Evolutionary conservation across 2,329 filamentous ascomycete genomes (phyloP).

Genomic region (Thielaviopsis euricoi): DNA sequence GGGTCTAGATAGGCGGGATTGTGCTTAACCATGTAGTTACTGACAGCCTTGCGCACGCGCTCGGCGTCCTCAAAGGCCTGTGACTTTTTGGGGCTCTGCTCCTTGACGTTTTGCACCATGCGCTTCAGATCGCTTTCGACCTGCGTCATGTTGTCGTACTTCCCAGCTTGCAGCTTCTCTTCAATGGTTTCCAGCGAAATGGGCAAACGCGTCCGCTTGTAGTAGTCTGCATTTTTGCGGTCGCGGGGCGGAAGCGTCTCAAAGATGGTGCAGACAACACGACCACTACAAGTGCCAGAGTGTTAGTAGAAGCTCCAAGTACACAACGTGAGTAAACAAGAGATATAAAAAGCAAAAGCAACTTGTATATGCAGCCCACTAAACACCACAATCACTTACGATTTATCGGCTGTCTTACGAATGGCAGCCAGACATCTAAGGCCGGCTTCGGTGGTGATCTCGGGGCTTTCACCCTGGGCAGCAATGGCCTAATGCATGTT

Average conservation of each 20-base stretch:
- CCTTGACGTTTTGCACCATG: slow-evolving; percentile 75
- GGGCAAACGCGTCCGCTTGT: slow-evolving; percentile 58
- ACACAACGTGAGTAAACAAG: slow-evolving; percentile 38
- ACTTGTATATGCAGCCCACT: not conserved
- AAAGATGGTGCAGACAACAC: slow-evolving; percentile 59
- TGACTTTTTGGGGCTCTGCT: slow-evolving; percentile 60
- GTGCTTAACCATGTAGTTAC: slow-evolving; percentile 72
- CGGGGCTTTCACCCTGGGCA: slow-evolving; percentile 41
- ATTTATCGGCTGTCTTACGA: slow-evolving; percentile 64
- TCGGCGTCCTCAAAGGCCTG: slow-evolving; percentile 70
- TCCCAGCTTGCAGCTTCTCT: slow-evolving; percentile 49
- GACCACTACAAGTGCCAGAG: slow-evolving; percentile 36
- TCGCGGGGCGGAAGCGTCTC: slow-evolving; percentile 50
- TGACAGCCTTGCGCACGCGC: slow-evolving; percentile 68
- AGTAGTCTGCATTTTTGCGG: slow-evolving; percentile 52
- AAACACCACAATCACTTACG: slow-evolving; percentile 32
- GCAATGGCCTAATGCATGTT: slow-evolving; percentile 25
- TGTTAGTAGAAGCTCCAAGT: slow-evolving; percentile 34
- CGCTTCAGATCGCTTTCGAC: slow-evolving; percentile 78
- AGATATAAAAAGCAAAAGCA: slow-evolving; percentile 14
- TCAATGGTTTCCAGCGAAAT: slow-evolving; percentile 66
- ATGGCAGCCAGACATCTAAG: slow-evolving; percentile 60
- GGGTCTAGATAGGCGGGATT: slow-evolving; percentile 65
- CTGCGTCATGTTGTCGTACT: slow-evolving; percentile 54
- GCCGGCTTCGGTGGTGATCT: slow-evolving; percentile 56